These are phyloP conservation scores for Colletotrichum lindemuthianum DNA, from an alignment of 2,329 filamentous ascomycete genomes.

Conservation along the genomic window DNA sequence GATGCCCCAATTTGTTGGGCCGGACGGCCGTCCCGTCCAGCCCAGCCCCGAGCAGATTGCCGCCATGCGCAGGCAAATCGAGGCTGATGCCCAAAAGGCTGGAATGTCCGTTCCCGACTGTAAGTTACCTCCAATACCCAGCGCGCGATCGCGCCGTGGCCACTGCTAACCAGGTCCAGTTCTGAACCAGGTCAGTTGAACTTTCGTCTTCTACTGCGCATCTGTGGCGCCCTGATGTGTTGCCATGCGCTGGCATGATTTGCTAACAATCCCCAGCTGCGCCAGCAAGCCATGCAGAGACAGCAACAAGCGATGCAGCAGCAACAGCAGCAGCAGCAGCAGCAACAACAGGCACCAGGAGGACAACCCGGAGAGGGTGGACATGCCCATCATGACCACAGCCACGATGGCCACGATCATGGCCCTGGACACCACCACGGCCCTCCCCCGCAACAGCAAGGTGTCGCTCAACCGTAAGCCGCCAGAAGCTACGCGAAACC, in stretches of 20 bases:
- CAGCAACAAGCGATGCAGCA: constrained; percentile 48
- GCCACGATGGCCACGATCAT: constrained; percentile 42
- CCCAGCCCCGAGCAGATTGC: constrained; percentile 83
- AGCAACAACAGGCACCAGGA: constrained; percentile 9
- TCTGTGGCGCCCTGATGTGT: too few species aligned
- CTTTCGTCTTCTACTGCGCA: too few species aligned
- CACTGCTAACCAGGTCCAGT: too few species aligned
- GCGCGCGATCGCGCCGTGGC: too few species aligned
- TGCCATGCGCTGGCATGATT: too few species aligned
- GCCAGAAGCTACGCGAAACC: not conserved
- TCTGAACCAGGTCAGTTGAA: constrained; percentile 62
- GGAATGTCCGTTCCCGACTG: constrained; percentile 86
- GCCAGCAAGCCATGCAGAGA: constrained; percentile 63
- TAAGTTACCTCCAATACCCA: too few species aligned
- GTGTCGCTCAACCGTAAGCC: constrained; percentile 9
- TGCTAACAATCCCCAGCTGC: constrained; percentile 49
- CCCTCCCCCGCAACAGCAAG: constrained; percentile 44
- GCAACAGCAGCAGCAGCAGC: constrained; percentile 45
- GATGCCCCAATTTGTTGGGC: constrained; percentile 43
- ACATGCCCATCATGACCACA: constrained; percentile 43
- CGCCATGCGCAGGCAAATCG: constrained; percentile 84
- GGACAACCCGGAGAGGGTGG: constrained; percentile 16
- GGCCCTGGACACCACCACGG: constrained; percentile 21
- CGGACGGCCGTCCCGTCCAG: constrained; percentile 39
- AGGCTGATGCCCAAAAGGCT: constrained; percentile 82